Evolutionary conservation across 2,329 filamentous ascomycete species (phyloP), one percentile per base, ranked within the genome.

Genomic region (Grosmannia serpens): DNA sequence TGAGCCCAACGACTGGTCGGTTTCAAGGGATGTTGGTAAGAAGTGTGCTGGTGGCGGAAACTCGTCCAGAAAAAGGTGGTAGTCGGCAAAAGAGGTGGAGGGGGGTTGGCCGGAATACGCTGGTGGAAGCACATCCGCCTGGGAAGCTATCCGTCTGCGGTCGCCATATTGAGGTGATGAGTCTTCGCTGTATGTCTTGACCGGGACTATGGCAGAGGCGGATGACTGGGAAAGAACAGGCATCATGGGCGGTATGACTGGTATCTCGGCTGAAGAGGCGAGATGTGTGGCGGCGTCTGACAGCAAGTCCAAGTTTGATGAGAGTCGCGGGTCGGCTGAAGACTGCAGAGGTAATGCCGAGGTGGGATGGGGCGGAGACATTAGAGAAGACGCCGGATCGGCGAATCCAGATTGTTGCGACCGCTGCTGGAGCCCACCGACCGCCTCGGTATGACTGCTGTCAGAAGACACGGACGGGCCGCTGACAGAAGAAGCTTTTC

Each of bases 11-110:
- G 77, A 74, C 61, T 79, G 77, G 15, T 83, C 80, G 1, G 74
- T 69, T 59, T 83, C 80, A 53, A 82, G 78, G 3, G 76, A 75
- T 3, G 79, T 75, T 1, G 80, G 79, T 1, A 83, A 67, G 57
- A 82, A 80, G 62, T 83, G 78, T 0, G 79, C 77, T 9, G 79
- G 77, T 1, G 77, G 71, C 11, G 73, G 72, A 62, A 81, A 80
- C 55, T 84, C 80, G 65, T 84, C 81, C 56, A 84, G 69, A 60
- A 84, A 83, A 15, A 83, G 67, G 60, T 82, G 80, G 62, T 83
- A 83, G 62, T 82, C 79, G 58, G 83, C 79, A 61, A 80, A 79
- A 1, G 70, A 65, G 1, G 76, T 68, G 3, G 69, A 66, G 4
- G 71, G 70, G 0, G 70, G 69, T 54, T 75, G 73, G 10, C 70